phyloP scores from a whole-genome alignment of 257 asterid species.

The Catharanthus roseus region DNA sequence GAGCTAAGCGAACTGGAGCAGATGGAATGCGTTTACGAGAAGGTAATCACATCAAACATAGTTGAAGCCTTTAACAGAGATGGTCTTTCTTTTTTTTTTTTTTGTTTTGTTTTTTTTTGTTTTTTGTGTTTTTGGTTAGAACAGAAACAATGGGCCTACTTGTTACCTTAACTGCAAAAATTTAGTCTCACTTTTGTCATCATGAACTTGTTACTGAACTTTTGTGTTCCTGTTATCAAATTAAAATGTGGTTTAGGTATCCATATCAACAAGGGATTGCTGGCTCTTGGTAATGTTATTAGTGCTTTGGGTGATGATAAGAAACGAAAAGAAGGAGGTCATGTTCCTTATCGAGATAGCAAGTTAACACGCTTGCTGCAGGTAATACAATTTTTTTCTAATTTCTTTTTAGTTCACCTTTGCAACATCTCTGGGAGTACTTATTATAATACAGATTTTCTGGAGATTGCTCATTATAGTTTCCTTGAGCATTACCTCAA shows the following conservation, averaged over 20 bases:
- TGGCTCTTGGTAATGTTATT: slow-evolving; percentile 96
- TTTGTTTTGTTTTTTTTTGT: not conserved
- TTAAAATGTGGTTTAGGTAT: slow-evolving; percentile 47
- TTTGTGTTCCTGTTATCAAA: slow-evolving; percentile 5
- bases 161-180: not conserved
- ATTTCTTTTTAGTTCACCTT: not conserved
- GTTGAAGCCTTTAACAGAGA: slow-evolving; percentile 6
- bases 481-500: not conserved
- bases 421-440: not conserved
- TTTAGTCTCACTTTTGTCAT: not conserved
- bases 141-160: not conserved
- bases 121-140: too few relatives aligned
- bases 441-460: not conserved
- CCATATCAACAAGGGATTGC: slow-evolving; percentile 90
- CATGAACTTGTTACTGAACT: not conserved
- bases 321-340: slow-evolving; percentile 95
- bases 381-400: slow-evolving; percentile 30
- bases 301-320: slow-evolving; percentile 97
- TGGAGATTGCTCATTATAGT: not conserved
- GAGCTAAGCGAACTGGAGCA: slow-evolving; percentile 98
- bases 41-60: slow-evolving; percentile 48
- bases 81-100: not conserved
- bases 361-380: slow-evolving; percentile 89
- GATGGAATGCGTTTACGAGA: slow-evolving; percentile 88
- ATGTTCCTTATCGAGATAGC: slow-evolving; percentile 99